Conservation (phyloP, 306 rosid species). For the Quercus gilva region DNA sequence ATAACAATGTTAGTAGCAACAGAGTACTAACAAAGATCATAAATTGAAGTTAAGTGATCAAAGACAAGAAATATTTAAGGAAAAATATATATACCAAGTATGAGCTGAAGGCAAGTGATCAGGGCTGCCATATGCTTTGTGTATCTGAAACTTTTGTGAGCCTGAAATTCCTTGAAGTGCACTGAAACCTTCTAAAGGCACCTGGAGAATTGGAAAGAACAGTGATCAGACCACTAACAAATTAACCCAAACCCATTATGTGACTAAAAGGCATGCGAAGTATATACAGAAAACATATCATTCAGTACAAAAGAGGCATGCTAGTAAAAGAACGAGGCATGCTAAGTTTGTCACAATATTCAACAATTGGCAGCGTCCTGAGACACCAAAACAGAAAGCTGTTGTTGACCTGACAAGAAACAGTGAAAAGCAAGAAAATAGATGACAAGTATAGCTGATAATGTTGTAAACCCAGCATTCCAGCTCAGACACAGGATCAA, state of each 20-base stretch:
- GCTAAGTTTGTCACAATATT: too few species aligned
- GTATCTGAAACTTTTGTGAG: conserved; percentile 97
- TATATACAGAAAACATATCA: not conserved
- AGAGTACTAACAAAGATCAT: not conserved
- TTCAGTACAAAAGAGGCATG: not conserved
- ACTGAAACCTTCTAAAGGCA: conserved; percentile 97
- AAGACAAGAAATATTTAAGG: not conserved
- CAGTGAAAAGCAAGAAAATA: too few species aligned
- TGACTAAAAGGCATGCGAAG: not conserved
- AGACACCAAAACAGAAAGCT: too few species aligned
- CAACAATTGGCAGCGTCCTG: too few species aligned
- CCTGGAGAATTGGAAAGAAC: conserved; percentile 48
- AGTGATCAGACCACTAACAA: conserved; percentile 19
- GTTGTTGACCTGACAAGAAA: not conserved
- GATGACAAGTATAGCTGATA: not conserved
- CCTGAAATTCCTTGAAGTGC: conserved; percentile 99
- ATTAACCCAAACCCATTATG: not conserved
- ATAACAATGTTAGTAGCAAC: not conserved
- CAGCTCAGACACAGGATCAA: not conserved
- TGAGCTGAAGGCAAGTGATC: conserved; percentile 99
- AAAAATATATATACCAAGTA: conserved; percentile 78
- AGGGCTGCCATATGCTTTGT: conserved; percentile 96
- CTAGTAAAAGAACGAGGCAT: too few species aligned
- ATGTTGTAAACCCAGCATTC: not conserved
- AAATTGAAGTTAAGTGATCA: not conserved